A percentile compares a stretch with the other conserved stretches of the same genome.
Conservation (phyloP, 768 basidiomycete species). For the Suillus cothurnatus region DNA sequence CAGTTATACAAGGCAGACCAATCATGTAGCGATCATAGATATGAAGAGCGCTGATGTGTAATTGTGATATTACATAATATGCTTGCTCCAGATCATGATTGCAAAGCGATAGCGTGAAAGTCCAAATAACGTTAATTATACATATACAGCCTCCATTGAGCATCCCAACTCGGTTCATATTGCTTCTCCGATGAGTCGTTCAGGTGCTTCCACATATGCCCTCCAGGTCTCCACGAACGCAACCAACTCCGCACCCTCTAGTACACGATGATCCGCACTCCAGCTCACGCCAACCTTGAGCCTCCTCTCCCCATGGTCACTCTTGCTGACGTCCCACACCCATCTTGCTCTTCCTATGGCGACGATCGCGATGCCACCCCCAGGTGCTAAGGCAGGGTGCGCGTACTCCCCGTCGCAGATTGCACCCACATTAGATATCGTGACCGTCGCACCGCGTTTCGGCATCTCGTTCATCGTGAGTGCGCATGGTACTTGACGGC, state of each 20-base stretch:
- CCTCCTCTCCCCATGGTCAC: constrained; percentile 46
- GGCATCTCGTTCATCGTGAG: constrained; percentile 73
- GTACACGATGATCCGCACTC: constrained; percentile 85
- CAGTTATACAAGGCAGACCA: background rate
- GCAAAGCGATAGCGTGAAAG: background rate
- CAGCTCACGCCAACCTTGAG: constrained; percentile 72
- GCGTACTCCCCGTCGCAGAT: constrained; percentile 74
- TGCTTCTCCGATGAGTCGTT: constrained; percentile 60
- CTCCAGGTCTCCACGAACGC: constrained; percentile 90
- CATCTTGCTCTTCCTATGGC: constrained; percentile 79
- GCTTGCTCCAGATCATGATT: background rate
- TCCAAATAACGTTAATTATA: background rate
- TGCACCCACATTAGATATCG: constrained; percentile 81
- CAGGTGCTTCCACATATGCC: constrained; percentile 74
- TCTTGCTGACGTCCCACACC: constrained; percentile 64
- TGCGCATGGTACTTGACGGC: constrained; percentile 65
- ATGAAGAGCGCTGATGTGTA: background rate
- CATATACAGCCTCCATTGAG: background rate
- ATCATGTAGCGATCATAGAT: background rate
- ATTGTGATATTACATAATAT: background rate
- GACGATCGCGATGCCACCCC: constrained; percentile 85
- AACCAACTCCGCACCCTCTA: constrained; percentile 88
- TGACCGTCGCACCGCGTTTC: constrained; percentile 74
- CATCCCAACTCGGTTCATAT: constrained; percentile 27
- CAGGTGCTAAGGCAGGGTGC: constrained; percentile 74